Evolutionary conservation across 768 basidiomycete genomes (phyloP), one percentile per base, ranked within the genome.

Genomic region (Astraeus odoratus): DNA sequence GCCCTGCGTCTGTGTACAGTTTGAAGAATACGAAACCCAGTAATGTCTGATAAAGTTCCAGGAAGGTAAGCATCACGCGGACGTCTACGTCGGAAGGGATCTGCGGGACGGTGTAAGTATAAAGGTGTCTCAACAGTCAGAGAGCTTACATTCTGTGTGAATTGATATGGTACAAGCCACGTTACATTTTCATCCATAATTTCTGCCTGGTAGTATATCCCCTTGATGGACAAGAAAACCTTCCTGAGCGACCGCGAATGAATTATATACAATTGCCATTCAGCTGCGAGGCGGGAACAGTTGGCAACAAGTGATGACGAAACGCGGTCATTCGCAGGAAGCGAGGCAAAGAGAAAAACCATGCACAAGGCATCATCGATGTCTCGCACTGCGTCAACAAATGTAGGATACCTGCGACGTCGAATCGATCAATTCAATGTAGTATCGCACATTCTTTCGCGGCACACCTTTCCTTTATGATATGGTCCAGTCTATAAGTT

Each of bases 181-280:
- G 86, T 94, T 36, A 98, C 77, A 24, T 76, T 82, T 67, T 97
- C 88, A 50, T 89, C 93, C 74, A 92, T 83, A 20, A 97, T 75
- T 61, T 95, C 89, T 8, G 91, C 94, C 67, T 98, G 94, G 64
- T 94, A 97, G 67, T 98, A 99, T 36, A 99, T 80, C 31, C 96
- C 96, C 68, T 98, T 98, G 66, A 99, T 95, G 33, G 90, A 93
- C 44, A 99, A 72, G 68, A 99, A 99, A 24, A 85, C 81, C 66
- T 96, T 96, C 42, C 86, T 80, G 31, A 98, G 74, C 12, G 86
- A 75, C 49, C 74, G 77, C 1, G 88, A 80, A 58, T 91, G 86
- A 80, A 98, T 89, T 30, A 94, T 75, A 67, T 93, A 99, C 24
- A 97, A 71, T 64, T 97, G 91, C 95, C 95, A 99, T 73, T 99